Evolutionary conservation across 305 asterid genomes (phyloP).

Genomic region (Fraxinus latifolia): DNA sequence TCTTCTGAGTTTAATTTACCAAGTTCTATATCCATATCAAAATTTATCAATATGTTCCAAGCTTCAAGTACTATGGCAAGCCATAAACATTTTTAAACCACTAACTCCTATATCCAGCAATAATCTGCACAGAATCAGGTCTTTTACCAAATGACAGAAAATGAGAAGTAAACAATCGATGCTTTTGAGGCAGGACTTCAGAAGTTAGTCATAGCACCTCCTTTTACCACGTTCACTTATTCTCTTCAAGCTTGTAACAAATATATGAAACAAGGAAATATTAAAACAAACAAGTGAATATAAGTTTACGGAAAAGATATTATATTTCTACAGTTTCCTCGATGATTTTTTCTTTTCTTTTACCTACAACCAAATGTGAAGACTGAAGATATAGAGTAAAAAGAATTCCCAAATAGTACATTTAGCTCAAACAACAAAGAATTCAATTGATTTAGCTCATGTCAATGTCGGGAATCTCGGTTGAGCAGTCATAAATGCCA

Average conservation of each 20-base stretch:
- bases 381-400: background rate
- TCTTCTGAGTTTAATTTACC: background rate
- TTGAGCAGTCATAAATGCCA: conserved; percentile 3
- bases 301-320: background rate
- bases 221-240: background rate
- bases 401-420: background rate
- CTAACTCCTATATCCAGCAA: background rate
- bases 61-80: background rate
- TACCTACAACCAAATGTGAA: background rate
- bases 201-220: background rate
- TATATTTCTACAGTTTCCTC: background rate
- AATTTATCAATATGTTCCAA: background rate
- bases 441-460: background rate
- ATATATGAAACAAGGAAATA: background rate
- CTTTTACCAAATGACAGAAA: background rate
- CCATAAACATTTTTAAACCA: background rate
- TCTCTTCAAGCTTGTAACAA: background rate
- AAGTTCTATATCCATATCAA: background rate
- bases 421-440: background rate
- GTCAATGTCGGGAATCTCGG: conserved; percentile 1
- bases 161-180: background rate
- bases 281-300: background rate
- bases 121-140: background rate
- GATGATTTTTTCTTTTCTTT: background rate
- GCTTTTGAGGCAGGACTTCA: conserved; percentile 2